Conservation (phyloP, 2,329 filamentous ascomycete species). For the Falciphora oryzae region DNA sequence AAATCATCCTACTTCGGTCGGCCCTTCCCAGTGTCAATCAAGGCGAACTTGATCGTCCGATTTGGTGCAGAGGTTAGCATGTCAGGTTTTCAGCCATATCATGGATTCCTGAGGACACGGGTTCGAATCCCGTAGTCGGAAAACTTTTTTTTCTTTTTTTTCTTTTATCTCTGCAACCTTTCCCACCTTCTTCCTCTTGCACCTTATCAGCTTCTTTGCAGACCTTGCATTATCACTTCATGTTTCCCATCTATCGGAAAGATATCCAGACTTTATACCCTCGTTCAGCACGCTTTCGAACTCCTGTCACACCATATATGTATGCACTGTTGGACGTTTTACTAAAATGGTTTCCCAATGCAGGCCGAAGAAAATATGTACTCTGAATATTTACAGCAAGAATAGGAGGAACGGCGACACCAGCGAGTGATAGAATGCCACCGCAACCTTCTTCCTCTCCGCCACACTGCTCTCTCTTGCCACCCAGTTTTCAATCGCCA, state of each 20-base stretch:
- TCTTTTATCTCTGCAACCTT: background rate
- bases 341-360: background rate
- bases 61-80: conserved; percentile 12
- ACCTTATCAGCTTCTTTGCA: background rate
- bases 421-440: background rate
- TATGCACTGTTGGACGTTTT: no score
- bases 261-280: no score
- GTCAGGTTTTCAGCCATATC: conserved; percentile 9
- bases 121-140: conserved; percentile 11
- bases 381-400: background rate
- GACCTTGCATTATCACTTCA: no score
- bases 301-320: no score
- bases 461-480: background rate
- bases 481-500: background rate
- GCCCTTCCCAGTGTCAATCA: background rate
- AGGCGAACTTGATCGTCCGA: background rate
- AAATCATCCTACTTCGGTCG: background rate
- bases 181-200: background rate
- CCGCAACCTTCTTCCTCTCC: background rate
- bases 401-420: background rate
- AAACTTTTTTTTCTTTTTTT: background rate
- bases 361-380: background rate
- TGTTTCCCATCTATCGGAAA: no score
- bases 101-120: conserved; percentile 10
- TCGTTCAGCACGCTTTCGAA: no score